A percentile compares a stretch with the other conserved stretches of the same genome.
Evolutionary conservation across 2,329 filamentous ascomycete genomes (phyloP).

Genomic region (Xylariaceae sp.): DNA sequence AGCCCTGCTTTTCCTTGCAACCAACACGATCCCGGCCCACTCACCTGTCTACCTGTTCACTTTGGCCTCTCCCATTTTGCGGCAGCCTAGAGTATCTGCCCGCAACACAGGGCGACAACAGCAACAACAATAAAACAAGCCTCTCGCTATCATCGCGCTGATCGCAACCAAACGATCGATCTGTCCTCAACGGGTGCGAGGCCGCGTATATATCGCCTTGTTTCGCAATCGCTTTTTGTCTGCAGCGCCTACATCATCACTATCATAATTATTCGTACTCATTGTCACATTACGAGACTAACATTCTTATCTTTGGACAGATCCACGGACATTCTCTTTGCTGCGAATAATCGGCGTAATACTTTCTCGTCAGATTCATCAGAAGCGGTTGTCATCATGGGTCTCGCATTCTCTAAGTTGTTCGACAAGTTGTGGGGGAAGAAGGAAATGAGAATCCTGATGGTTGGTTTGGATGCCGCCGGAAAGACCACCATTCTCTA

Average conservation of each 20-base stretch:
- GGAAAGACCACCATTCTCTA: constrained; percentile 99
- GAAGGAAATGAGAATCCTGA: constrained; percentile 99
- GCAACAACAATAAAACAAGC: too few species aligned
- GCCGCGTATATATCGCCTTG: constrained; percentile 17
- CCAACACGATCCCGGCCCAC: constrained; percentile 29
- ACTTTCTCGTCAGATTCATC: constrained; percentile 45
- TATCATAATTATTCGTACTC: neutral
- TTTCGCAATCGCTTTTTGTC: constrained; percentile 4
- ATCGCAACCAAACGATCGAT: constrained; percentile 34
- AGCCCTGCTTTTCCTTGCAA: constrained; percentile 29
- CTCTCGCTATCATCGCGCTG: constrained; percentile 23
- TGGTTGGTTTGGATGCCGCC: constrained; percentile 98
- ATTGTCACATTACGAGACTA: constrained; percentile 29
- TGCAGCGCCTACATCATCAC: constrained; percentile 7
- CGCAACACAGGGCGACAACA: constrained; percentile 13
- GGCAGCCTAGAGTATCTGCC: constrained; percentile 37
- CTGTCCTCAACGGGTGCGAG: constrained; percentile 35
- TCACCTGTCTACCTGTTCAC: constrained; percentile 37
- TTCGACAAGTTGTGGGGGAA: constrained; percentile 97
- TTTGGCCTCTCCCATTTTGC: constrained; percentile 36
- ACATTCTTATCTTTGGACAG: constrained; percentile 28
- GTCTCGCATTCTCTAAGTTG: constrained; percentile 96
- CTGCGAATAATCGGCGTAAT: constrained; percentile 35
- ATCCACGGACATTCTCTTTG: constrained; percentile 26
- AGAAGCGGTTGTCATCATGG: constrained; percentile 76